Evolutionary conservation across 2,329 filamentous ascomycete species (phyloP), one percentile per base, ranked within the genome.

Genomic region (Hypoxylon sp.): DNA sequence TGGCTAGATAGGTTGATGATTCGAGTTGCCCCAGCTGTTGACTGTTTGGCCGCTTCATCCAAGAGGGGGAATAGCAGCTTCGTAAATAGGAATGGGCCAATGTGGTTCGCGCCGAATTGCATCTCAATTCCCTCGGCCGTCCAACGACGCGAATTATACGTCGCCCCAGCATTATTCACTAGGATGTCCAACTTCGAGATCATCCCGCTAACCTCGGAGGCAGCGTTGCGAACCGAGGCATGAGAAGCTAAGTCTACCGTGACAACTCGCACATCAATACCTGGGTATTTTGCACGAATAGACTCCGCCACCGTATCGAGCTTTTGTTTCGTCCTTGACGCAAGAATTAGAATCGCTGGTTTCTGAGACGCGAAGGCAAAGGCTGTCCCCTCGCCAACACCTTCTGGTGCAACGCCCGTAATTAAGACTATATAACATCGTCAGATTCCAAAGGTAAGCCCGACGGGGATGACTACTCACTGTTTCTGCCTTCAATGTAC

Each of bases 1-100:
- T 81, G 73, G 62, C 82, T 82, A 11, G 78, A 71, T n/a, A 86
- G 72, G 56, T 81, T 83, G 11, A 86, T 77, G 40, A 86, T 74
- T 2, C 77, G 75, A n/a, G 74, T 76, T 27, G 72, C 60, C 0
- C 76, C 76, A 0, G 73, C 48, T 0, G 82, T 74, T 0, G 73
- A 74, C 2, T 67, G 69, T 4, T 69, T 79, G 1, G 79, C 78
- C 0, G 81, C 79, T 3, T 73, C 59, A 3, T 72, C 68, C 1
- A 83, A 67, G 6, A 79, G 66, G 3, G 81, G 81, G 8, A 78
- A 79, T n/a, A 83, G 73, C 6, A 82, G 73, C 42, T 77, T 77
- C 0, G 78, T 82, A 27, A 83, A 78, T 2, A 82, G 69, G 57
- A 83, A 83, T 0, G 77, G 77, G 0, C 79, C 81, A 5, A 83